Evolutionary conservation across 2,329 filamentous ascomycete species (phyloP).

Genomic region (Ascochyta fabae): DNA sequence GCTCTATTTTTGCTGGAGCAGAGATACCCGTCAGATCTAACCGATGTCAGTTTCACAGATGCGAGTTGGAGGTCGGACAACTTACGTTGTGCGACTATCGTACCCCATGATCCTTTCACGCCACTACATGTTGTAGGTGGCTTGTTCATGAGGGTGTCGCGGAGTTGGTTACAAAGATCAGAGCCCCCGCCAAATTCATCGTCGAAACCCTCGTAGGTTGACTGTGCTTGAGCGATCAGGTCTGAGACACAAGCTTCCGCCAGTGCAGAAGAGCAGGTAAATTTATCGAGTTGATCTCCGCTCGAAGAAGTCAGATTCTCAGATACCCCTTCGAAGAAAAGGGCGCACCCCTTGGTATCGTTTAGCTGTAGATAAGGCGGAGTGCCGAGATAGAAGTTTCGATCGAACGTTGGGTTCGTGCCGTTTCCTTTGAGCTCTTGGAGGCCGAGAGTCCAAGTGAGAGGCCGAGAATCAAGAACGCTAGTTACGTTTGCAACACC

Average conservation of each 20-base stretch:
- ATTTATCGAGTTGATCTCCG: background rate
- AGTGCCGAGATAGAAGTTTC: slow-evolving; percentile 14
- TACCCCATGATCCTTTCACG: slow-evolving; percentile 2
- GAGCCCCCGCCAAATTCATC: background rate
- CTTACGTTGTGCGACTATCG: slow-evolving; percentile 4
- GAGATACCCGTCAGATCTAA: background rate
- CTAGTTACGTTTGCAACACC: slow-evolving; percentile 11
- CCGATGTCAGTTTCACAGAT: background rate
- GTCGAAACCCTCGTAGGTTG: background rate
- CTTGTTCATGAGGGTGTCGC: background rate
- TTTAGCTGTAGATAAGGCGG: slow-evolving; percentile 2
- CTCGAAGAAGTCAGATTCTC: background rate
- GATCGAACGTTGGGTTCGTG: slow-evolving; percentile 1
- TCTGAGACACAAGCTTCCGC: slow-evolving; percentile 4
- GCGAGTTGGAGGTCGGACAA: background rate
- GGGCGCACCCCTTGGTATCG: slow-evolving; percentile 5
- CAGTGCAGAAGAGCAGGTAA: slow-evolving; percentile 6
- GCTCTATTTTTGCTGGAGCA: background rate
- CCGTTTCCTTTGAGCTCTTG: background rate
- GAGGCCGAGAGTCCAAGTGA: slow-evolving; percentile 15
- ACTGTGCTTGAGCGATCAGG: slow-evolving; percentile 5
- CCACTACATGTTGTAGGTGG: slow-evolving; percentile 5
- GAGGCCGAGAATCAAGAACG: background rate
- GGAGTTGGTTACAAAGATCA: slow-evolving; percentile 3
- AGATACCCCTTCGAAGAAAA: slow-evolving; percentile 12